These are phyloP conservation scores for Mycotypha africana DNA, from an alignment of 371 early-diverging fungal species.

Conservation along the genomic window DNA sequence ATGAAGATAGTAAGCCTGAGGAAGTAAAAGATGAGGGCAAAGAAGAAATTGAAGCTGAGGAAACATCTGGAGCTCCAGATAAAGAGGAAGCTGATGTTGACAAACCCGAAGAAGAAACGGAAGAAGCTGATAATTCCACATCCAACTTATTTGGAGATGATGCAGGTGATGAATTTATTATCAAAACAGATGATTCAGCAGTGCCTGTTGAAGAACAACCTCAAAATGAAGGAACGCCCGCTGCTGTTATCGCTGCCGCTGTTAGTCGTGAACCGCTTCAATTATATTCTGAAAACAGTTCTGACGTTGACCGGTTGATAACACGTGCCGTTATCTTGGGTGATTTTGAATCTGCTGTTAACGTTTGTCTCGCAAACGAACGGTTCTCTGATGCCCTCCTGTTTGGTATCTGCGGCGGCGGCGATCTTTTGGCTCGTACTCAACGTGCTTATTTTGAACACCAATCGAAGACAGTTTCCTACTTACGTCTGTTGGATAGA, in stretches of 20 bases:
- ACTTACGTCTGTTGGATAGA: slow-evolving; percentile 78
- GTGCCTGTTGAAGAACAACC: slow-evolving; percentile 8
- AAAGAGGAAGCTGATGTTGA: slow-evolving; percentile 9
- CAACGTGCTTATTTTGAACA: slow-evolving; percentile 84
- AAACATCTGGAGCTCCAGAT: slow-evolving; percentile 3
- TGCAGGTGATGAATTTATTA: slow-evolving; percentile 26
- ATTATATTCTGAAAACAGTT: slow-evolving; percentile 50
- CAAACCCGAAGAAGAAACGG: not conserved
- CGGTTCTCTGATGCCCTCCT: slow-evolving; percentile 89
- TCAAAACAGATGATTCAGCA: slow-evolving; percentile 6
- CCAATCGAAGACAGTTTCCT: slow-evolving; percentile 48
- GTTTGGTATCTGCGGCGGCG: slow-evolving; percentile 83
- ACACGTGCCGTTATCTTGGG: slow-evolving; percentile 83
- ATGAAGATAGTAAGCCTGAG: slow-evolving; percentile 6
- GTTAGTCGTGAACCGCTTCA: slow-evolving; percentile 45
- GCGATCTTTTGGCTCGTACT: slow-evolving; percentile 76
- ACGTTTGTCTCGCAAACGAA: slow-evolving; percentile 74
- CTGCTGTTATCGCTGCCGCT: slow-evolving; percentile 10
- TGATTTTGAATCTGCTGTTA: slow-evolving; percentile 88
- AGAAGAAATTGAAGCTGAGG: slow-evolving; percentile 6
- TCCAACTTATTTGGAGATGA: slow-evolving; percentile 30
- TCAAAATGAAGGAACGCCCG: slow-evolving; percentile 3
- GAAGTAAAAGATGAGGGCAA: slow-evolving; percentile 3
- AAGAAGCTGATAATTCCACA: slow-evolving; percentile 11
- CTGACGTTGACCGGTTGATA: slow-evolving; percentile 59